Percentiles rank a stretch among this genome's conserved stretches.
Conservation (phyloP, 345 rosid genomes). For the Psidium friedrichsthalianum region DNA sequence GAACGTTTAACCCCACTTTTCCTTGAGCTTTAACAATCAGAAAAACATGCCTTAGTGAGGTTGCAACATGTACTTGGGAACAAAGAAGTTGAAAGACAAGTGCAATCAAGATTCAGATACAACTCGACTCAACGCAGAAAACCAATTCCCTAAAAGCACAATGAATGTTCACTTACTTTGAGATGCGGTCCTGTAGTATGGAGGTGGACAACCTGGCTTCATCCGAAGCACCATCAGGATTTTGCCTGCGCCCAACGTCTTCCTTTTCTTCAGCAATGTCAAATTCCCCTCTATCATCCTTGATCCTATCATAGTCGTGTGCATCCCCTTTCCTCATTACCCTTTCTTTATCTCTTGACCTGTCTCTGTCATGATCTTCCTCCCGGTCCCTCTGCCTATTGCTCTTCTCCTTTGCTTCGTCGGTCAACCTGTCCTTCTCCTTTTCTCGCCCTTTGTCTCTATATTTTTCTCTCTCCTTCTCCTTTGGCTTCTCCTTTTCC, state of each 20-base stretch:
- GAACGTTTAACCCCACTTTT: background rate
- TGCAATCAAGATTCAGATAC: background rate
- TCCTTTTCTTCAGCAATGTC: conserved; percentile 31
- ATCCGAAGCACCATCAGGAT: conserved; percentile 21
- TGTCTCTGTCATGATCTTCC: conserved; percentile 21
- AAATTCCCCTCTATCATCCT: conserved; percentile 11
- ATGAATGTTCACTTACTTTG: conserved; percentile 37
- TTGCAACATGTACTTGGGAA: background rate
- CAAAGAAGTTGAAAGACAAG: background rate
- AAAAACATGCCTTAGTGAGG: background rate
- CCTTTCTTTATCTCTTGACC: conserved; percentile 27
- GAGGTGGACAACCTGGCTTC: conserved; percentile 18
- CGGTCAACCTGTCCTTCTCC: conserved; percentile 36
- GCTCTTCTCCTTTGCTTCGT: conserved; percentile 26
- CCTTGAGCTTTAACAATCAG: background rate
- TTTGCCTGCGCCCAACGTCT: conserved; percentile 16
- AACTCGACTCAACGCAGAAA: background rate
- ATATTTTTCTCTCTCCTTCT: conserved; percentile 13
- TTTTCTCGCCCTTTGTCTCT: conserved; percentile 7
- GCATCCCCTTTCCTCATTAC: conserved; percentile 16
- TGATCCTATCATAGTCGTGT: conserved; percentile 19
- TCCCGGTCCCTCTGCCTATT: conserved; percentile 20
- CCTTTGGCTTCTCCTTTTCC: conserved; percentile 15
- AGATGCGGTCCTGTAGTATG: conserved; percentile 52
- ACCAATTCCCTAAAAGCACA: background rate